These are phyloP conservation scores for Talaromyces proteolyticus DNA, from an alignment of 495 filamentous ascomycete genomes.

Conservation along the genomic window DNA sequence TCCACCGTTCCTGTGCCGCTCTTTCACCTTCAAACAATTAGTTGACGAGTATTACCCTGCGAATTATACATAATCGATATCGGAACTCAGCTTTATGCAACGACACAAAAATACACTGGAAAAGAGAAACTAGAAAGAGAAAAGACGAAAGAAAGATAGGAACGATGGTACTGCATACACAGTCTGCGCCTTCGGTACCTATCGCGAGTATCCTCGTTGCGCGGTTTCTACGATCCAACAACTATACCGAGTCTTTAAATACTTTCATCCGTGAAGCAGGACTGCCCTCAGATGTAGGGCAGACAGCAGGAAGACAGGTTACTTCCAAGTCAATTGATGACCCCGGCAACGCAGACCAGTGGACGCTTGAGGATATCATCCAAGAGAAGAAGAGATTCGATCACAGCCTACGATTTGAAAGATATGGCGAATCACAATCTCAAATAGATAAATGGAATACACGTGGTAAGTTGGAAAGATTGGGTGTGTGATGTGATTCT, in stretches of 20 bases:
- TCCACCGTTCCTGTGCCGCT: no score
- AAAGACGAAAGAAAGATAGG: no score
- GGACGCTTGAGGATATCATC: slow-evolving; percentile 59
- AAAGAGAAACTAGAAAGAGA: no score
- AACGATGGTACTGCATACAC: no score
- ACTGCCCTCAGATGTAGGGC: slow-evolving; percentile 38
- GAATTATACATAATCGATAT: no score
- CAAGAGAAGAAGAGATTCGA: slow-evolving; percentile 63
- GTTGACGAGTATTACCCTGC: no score
- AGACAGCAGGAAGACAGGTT: slow-evolving; percentile 19
- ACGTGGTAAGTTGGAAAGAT: slow-evolving; percentile 37
- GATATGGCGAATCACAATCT: slow-evolving; percentile 30
- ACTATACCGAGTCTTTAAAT: slow-evolving; percentile 53
- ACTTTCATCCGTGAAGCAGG: slow-evolving; percentile 58
- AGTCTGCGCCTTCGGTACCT: background rate
- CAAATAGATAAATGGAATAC: slow-evolving; percentile 36
- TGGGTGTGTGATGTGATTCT: background rate
- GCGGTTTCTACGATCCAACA: slow-evolving; percentile 54
- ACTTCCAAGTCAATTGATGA: slow-evolving; percentile 26
- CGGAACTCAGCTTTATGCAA: no score
- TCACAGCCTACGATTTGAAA: slow-evolving; percentile 50
- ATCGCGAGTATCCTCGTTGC: slow-evolving; percentile 49
- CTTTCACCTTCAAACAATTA: no score
- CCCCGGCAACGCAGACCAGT: slow-evolving; percentile 17
- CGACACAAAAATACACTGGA: no score